Base-by-base conservation (phyloP, 1,139 yeast genomes). In the Kazachstania sp. region DNA sequence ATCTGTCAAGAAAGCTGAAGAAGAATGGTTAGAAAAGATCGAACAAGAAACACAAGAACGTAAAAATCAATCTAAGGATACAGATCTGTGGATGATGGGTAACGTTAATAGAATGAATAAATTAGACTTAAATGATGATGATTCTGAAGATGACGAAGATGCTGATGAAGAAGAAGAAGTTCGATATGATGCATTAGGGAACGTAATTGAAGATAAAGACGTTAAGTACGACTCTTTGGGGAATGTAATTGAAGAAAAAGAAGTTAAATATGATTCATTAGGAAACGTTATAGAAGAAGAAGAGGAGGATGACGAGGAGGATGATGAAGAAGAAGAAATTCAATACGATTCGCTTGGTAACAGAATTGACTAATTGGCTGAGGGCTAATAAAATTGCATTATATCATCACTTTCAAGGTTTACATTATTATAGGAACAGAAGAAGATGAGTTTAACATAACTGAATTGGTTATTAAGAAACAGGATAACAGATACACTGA, bases 71-170 rank as follows among this genome's bases (percentile, higher is more conserved):
- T 65, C 68, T 2, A 67, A 63, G 16, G 70, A 70, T 16, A 81
- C 71, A 18, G 95, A 86, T 65, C 68, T 83, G 5, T 86, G 95
- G 95, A 71, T 77, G 68, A 75, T 79, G 69, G 95, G 95, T 0
- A 85, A 83, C 60, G 82, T 81, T 15, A 87, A 83, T 56, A 77
- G 83, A 45, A 48, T 47, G 39, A 20, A 44, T 4, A 44, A 45
- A 1, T 32, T 48, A 4, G 49, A 53, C 4, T 46, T 54, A 12
- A 57, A 51, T 1, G 63, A 58, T 11, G 60, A 55, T 1, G 66
- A 58, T 8, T 66, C 59, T 2, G 69, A 61, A 5, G 66, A 59
- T 4, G 57, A 51, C 7, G 60, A 55, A 8, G 63, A 55, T 9
- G 65, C 47, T 11, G 57, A 53, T 4, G 61, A 58, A 2, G 66